A percentile compares a stretch with the other conserved stretches of the same genome.
These are phyloP conservation scores for Leptographium galeiforme DNA, from an alignment of 2,329 filamentous ascomycete genomes.

Conservation along the genomic window DNA sequence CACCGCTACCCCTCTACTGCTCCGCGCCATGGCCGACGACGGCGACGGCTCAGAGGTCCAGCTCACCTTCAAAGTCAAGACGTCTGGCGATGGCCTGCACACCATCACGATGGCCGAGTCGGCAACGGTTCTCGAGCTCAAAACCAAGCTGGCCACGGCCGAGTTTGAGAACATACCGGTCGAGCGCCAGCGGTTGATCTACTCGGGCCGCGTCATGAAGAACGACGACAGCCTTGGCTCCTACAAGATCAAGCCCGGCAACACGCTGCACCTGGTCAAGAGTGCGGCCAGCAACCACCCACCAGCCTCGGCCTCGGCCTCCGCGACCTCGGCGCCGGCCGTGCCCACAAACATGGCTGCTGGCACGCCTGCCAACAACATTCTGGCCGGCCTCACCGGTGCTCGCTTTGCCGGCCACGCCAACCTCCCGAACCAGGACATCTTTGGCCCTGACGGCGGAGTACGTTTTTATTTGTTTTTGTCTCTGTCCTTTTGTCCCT, in stretches of 20 bases:
- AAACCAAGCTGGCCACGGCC: conserved; percentile 67
- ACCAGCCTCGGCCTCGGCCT: conserved; percentile 18
- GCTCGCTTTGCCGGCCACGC: conserved; percentile 88
- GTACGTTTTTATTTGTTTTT: conserved; percentile 40
- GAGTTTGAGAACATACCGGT: conserved; percentile 79
- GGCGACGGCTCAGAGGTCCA: conserved; percentile 52
- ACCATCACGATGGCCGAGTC: conserved; percentile 65
- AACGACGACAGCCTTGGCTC: conserved; percentile 72
- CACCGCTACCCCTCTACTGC: background rate
- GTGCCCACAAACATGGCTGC: conserved; percentile 68
- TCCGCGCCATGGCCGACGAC: conserved; percentile 48
- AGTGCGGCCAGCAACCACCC: conserved; percentile 75
- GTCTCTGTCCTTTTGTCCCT: background rate
- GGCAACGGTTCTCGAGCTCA: conserved; percentile 72
- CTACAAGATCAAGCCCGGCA: conserved; percentile 92
- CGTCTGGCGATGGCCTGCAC: conserved; percentile 68
- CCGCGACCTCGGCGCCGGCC: conserved; percentile 36
- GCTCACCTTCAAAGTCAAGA: conserved; percentile 94
- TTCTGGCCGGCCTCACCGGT: conserved; percentile 78
- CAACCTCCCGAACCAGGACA: conserved; percentile 71
- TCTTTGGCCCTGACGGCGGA: conserved; percentile 89
- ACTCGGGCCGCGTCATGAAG: conserved; percentile 93
- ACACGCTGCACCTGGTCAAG: conserved; percentile 94
- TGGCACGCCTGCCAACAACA: conserved; percentile 67
- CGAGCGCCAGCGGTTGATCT: conserved; percentile 88